Evolutionary conservation across 176 grass and related monocot genomes (phyloP), one percentile per base, ranked within the genome.

Genomic region (Musa schizocarpa): DNA sequence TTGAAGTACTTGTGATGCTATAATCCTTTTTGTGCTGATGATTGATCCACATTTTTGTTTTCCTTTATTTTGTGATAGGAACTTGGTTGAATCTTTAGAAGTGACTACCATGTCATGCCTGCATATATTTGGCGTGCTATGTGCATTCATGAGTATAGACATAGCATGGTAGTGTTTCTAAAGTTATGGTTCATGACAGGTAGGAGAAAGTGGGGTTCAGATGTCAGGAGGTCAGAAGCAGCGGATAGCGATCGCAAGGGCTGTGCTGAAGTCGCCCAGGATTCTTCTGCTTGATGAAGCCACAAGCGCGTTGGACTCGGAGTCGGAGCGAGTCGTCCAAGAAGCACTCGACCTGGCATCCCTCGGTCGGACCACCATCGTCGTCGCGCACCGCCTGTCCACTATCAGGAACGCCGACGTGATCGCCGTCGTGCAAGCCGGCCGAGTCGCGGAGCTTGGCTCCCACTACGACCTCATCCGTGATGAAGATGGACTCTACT

Each of bases 271-370:
- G 82, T 76, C 75, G 20, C 87, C 80, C 10, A 86, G 80, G 76
- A 86, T 89, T 50, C 83, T 89, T 68, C 85, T 89, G 64, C 81
- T 89, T 9, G 87, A 89, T 51, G 87, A 86, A 80, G 83, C 87
- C 12, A 86, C 87, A 66, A 89, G 87, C 50, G 87, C 87, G 11
- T 77, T 89, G 57, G 87, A 89, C 63, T 72, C 85, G 29, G 80
- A 80, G 53, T 88, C 86, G 21, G 86, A 88, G 76, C 83, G 79
- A 25, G 76, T 81, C 71, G 86, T 88, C 12, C 86, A 88, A 81
- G 82, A 81, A n/a, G 82, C 86, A 14, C 71, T 88, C 52, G 76
- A 85, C 16, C 70, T 24, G 48, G 74, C 83, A 58, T 81, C 80
- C 73, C 59, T 85, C 17, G 78, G 69, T 26, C 83, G 82, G 62